A percentile compares a stretch with the other conserved stretches of the same genome.
phyloP scores from a whole-genome alignment of 768 basidiomycete species.

The Podaxis rugospora region DNA sequence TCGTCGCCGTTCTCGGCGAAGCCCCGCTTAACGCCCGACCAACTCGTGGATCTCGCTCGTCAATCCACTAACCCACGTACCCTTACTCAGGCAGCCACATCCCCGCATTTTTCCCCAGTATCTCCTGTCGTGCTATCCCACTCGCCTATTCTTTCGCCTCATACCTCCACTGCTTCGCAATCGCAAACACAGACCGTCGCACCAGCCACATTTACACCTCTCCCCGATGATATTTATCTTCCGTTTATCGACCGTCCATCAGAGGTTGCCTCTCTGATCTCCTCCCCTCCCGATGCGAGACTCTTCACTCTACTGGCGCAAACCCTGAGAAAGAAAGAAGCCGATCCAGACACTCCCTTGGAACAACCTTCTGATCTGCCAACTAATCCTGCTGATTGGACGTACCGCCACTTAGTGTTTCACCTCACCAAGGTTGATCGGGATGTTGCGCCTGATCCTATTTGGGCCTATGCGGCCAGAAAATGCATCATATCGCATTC shows the following conservation, averaged over 20 bases:
- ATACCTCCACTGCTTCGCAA: not conserved
- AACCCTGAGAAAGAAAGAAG: slow-evolving; percentile 44
- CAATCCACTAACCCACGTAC: slow-evolving; percentile 43
- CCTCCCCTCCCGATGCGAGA: slow-evolving; percentile 59
- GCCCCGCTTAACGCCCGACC: slow-evolving; percentile 63
- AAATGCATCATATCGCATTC: slow-evolving; percentile 71
- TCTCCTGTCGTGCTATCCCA: slow-evolving; percentile 19
- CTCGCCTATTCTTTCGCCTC: slow-evolving; percentile 16
- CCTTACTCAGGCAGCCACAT: slow-evolving; percentile 14
- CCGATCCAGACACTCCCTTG: slow-evolving; percentile 4
- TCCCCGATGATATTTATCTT: slow-evolving; percentile 74
- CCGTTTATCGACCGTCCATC: slow-evolving; percentile 82
- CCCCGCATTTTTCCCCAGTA: slow-evolving; percentile 20
- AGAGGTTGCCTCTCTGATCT: slow-evolving; percentile 70
- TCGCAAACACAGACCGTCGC: slow-evolving; percentile 19
- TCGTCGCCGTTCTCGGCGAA: slow-evolving; percentile 32
- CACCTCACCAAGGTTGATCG: slow-evolving; percentile 69
- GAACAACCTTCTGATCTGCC: slow-evolving; percentile 27
- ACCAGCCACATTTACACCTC: slow-evolving; percentile 65
- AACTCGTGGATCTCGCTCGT: slow-evolving; percentile 70
- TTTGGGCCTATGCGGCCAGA: slow-evolving; percentile 73
- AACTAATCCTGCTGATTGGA: slow-evolving; percentile 66
- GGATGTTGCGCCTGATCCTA: slow-evolving; percentile 56
- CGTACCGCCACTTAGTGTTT: slow-evolving; percentile 59
- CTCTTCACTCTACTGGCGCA: slow-evolving; percentile 72